Base-by-base conservation (phyloP, 2,329 filamentous ascomycete genomes). In the Hypomyces rosellus region DNA sequence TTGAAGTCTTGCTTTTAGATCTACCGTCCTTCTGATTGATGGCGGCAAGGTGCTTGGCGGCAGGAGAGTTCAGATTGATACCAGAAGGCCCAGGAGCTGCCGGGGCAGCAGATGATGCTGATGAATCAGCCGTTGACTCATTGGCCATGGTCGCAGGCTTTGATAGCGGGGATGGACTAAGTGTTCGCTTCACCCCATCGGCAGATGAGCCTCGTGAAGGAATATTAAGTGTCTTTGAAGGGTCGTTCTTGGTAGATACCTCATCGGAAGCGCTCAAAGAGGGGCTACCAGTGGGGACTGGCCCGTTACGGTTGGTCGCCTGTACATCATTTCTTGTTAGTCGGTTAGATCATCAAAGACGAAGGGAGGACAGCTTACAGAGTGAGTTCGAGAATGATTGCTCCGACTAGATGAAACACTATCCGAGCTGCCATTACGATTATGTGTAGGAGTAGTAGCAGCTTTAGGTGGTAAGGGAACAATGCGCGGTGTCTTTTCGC, bases 21-120 rank as follows among this genome's bases (percentile, higher is more conserved):
- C 82, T 87, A 25, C 75, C 74, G 48, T 89, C 88, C 64, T 88
- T 92, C 58, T 92, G 87, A 54, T 85, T 92, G 50, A 97, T 77
- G n/a, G 91, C 89, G 42, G 88, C 84, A 37, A 97, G 78, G 51
- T 95, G 89, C 66, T 89, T 85, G 13, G 88, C 85, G 16, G 92
- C 92, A 43, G 88, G 83, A 58, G 88, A 91, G 53, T 74, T 71
- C 39, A 67, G 51, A 48, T 72, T 71, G 59, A 61, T 55, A 62
- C 61, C 56, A 65, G 67, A 51, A 63, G 58, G 57, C 49, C 61
- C 61, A 45, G 63, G 65, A 52, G 45, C 57, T 54, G 43, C 57
- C 22, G 61, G 57, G 46, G 68, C 57, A 18, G 62, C 56, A 45
- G 67, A 61, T 38, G 69, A 58, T 50, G 70, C 66, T 44, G 70